Base-by-base conservation (phyloP, 2,329 filamentous ascomycete genomes). In the Trichoderma pleuroti region DNA sequence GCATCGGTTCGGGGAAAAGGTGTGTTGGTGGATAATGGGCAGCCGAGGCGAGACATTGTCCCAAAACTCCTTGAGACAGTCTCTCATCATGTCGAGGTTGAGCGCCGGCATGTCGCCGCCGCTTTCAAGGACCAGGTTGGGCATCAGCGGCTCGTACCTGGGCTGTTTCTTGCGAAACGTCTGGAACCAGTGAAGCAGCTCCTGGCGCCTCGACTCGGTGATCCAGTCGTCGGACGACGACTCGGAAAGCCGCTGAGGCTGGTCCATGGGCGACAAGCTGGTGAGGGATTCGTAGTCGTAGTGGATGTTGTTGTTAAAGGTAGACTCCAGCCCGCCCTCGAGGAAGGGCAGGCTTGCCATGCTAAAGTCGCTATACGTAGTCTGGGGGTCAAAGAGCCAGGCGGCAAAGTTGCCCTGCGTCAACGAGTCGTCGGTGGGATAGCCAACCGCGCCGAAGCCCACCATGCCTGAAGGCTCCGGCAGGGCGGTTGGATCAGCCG, bases 11-110 rank as follows among this genome's bases (percentile, higher is more conserved):
- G 92, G 88, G 5, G 90, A 91, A 79, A 97, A 98, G 0, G 93
- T 97, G 1, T 93, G 92, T 76, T 93, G 92, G 78, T 97, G 94
- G 49, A 97, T 85, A 71, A 98, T 94, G 11, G 94, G 94, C 68
- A 97, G 83, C 73, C 97, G 93, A 9, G 92, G 90, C 72, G 95
- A 93, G 70, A 97, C 92, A 76, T 93, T 89, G 65, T 91, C 88
- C 94, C 94, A 98, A 80, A 93, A 98, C 57, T 93, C 93, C n/a
- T 89, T 87, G 72, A 95, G 87, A 76, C 94, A 97, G 16, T 91
- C 91, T 76, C 93, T 90, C 86, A 97, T 91, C 88, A 95, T 94
- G 62, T 92, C 89, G 63, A 94, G 80, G 77, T 89, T 93, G 72
- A 97, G 82, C 1, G 78, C 80, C 0, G 84, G 82, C 7, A 83